Conservation (phyloP, 2,329 filamentous ascomycete species). For the Thermomyces lanuginosus region DNA sequence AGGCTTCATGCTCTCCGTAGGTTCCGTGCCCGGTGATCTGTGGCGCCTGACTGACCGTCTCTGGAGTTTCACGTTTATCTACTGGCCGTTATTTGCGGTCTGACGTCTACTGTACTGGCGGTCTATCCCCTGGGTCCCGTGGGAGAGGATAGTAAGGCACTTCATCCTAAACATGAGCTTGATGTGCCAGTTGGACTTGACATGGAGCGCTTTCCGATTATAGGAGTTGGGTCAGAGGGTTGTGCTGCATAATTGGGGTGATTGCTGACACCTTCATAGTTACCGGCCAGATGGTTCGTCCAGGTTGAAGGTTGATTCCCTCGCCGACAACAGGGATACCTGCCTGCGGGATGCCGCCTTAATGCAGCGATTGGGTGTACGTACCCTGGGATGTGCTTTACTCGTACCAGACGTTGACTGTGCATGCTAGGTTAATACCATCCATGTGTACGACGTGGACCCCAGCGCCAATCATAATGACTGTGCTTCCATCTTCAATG, state of each 20-base stretch:
- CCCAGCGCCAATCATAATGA: constrained; percentile 1
- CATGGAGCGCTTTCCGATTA: constrained; percentile 43
- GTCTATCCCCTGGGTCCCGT: constrained; percentile 41
- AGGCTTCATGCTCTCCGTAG: no score
- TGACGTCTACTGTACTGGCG: constrained; percentile 33
- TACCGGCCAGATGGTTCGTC: constrained; percentile 48
- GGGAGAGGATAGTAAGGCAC: constrained; percentile 43
- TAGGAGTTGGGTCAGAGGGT: constrained; percentile 41
- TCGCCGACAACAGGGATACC: constrained; percentile 39
- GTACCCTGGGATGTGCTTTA: constrained; percentile 10
- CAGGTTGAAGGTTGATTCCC: constrained; percentile 41
- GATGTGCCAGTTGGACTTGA: no score
- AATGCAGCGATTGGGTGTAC: constrained; percentile 45
- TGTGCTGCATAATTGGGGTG: constrained; percentile 5
- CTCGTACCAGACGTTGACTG: no score
- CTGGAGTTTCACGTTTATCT: constrained; percentile 17
- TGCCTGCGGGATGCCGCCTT: constrained; percentile 48
- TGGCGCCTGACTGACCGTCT: no score
- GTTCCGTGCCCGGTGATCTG: no score
- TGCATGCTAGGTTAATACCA: no score
- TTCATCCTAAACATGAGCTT: constrained; percentile 45
- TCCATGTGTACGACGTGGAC: constrained; percentile 2
- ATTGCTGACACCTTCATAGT: constrained; percentile 17
- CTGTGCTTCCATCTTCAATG: neutral
- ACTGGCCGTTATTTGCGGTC: constrained; percentile 25